Evolutionary conservation across 2,329 filamentous ascomycete genomes (phyloP).

Genomic region (Didymella segeticola): DNA sequence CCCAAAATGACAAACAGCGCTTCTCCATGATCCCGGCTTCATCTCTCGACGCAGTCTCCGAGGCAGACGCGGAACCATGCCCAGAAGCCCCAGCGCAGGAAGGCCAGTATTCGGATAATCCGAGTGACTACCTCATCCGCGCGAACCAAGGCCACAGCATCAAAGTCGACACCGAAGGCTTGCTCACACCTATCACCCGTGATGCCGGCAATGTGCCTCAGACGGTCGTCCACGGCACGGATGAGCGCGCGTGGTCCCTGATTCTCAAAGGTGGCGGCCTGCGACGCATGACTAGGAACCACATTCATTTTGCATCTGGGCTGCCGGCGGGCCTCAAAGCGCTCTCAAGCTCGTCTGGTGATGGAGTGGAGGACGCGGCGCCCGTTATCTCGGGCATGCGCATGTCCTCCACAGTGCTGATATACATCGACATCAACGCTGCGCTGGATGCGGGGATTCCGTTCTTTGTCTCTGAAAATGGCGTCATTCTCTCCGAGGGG

Average conservation of each 20-base stretch:
- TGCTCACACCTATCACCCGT: slow-evolving; percentile 70
- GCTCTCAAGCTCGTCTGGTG: slow-evolving; percentile 23
- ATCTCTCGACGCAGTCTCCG: slow-evolving; percentile 10
- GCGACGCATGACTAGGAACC: slow-evolving; percentile 80
- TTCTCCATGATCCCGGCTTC: slow-evolving; percentile 74
- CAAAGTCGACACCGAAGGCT: slow-evolving; percentile 71
- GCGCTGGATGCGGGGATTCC: slow-evolving; percentile 67
- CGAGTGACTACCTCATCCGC: slow-evolving; percentile 81
- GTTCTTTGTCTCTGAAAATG: slow-evolving; percentile 72
- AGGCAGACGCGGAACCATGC: background rate
- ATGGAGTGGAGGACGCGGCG: slow-evolving; percentile 33
- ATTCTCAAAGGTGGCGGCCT: slow-evolving; percentile 82
- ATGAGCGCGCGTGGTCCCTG: slow-evolving; percentile 76
- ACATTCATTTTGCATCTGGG: slow-evolving; percentile 87
- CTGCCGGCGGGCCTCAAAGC: slow-evolving; percentile 60
- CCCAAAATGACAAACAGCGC: slow-evolving; percentile 85
- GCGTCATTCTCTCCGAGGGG: slow-evolving; percentile 55
- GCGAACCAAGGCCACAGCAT: slow-evolving; percentile 96
- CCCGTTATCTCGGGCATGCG: slow-evolving; percentile 82
- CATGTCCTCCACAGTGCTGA: slow-evolving; percentile 63
- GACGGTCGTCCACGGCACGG: slow-evolving; percentile 85
- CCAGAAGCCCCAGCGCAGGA: slow-evolving; percentile 10
- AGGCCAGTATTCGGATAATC: slow-evolving; percentile 50
- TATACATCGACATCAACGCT: slow-evolving; percentile 75
- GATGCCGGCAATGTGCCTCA: slow-evolving; percentile 65